A percentile compares a stretch with the other conserved stretches of the same genome.
phyloP scores from a whole-genome alignment of 345 rosid genomes.

The Citrus hindsii region DNA sequence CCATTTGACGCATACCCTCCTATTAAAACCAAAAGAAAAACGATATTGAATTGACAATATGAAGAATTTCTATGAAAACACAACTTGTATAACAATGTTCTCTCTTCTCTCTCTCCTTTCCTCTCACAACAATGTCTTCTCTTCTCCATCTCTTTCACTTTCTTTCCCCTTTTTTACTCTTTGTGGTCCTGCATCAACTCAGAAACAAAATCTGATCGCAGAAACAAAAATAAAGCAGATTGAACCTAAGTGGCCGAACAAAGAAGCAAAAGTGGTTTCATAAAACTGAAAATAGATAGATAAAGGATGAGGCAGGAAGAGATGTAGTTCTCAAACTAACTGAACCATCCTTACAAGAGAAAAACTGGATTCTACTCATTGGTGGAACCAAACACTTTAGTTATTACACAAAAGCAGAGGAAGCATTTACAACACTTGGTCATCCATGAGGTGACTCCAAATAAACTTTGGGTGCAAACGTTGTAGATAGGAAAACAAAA shows the following conservation, averaged over 20 bases:
- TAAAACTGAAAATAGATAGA: background rate
- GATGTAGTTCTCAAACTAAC: background rate
- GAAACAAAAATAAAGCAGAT: background rate
- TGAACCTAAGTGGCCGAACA: background rate
- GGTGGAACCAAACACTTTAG: background rate
- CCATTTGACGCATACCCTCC: constrained; percentile 77
- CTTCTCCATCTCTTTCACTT: background rate
- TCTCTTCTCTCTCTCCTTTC: background rate
- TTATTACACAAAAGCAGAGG: background rate
- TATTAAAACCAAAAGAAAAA: constrained; percentile 2
- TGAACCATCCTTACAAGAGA: background rate
- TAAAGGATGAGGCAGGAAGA: background rate
- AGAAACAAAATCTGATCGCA: background rate
- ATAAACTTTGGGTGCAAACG: background rate
- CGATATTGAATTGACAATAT: background rate
- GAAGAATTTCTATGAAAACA: background rate
- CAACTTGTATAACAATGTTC: background rate
- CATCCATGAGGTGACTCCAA: background rate
- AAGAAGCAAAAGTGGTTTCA: background rate
- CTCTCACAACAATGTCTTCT: background rate
- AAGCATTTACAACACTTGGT: background rate
- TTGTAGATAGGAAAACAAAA: background rate
- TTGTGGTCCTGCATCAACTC: background rate
- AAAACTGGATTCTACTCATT: background rate
- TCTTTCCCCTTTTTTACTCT: background rate